Evolutionary conservation across 2,329 filamentous ascomycete genomes (phyloP).

Genomic region (Aspergillus terreus): DNA sequence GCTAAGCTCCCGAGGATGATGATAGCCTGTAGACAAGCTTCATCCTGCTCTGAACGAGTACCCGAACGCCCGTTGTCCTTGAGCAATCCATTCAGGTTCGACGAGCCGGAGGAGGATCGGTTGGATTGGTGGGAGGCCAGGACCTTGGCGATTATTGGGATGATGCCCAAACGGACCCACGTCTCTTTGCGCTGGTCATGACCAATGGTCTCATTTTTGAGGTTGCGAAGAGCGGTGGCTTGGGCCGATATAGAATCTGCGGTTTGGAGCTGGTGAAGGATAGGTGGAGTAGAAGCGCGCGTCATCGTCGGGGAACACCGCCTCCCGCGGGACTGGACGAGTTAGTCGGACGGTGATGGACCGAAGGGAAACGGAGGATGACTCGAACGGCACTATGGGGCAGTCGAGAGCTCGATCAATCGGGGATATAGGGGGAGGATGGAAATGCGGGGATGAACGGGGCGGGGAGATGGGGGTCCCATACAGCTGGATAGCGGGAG

Average conservation of each 20-base stretch:
- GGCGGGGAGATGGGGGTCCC: not conserved
- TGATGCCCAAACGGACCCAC: slow-evolving; percentile 67
- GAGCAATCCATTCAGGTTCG: slow-evolving; percentile 25
- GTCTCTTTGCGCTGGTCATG: slow-evolving; percentile 82
- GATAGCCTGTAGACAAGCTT: slow-evolving; percentile 70
- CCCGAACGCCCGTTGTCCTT: slow-evolving; percentile 24
- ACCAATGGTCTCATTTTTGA: slow-evolving; percentile 89
- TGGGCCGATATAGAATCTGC: slow-evolving; percentile 43
- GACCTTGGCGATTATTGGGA: slow-evolving; percentile 50
- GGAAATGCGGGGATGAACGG: not conserved
- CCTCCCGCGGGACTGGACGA: slow-evolving; percentile 23
- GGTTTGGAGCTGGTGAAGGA: slow-evolving; percentile 56
- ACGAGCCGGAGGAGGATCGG: slow-evolving; percentile 26
- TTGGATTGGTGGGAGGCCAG: slow-evolving; percentile 44
- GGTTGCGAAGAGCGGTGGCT: slow-evolving; percentile 59
- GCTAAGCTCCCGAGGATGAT: slow-evolving; percentile 82
- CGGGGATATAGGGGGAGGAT: not conserved
- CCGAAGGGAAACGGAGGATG: not conserved
- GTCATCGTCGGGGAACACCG: slow-evolving; percentile 49
- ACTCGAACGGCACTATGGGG: not conserved
- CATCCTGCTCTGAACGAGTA: slow-evolving; percentile 59
- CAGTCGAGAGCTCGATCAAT: not conserved
- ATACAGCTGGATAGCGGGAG: no score
- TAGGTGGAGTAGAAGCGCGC: slow-evolving; percentile 50
- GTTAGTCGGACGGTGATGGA: not conserved